Base-by-base conservation (phyloP, 2,329 filamentous ascomycete species). In the Fusarium burgessii region DNA sequence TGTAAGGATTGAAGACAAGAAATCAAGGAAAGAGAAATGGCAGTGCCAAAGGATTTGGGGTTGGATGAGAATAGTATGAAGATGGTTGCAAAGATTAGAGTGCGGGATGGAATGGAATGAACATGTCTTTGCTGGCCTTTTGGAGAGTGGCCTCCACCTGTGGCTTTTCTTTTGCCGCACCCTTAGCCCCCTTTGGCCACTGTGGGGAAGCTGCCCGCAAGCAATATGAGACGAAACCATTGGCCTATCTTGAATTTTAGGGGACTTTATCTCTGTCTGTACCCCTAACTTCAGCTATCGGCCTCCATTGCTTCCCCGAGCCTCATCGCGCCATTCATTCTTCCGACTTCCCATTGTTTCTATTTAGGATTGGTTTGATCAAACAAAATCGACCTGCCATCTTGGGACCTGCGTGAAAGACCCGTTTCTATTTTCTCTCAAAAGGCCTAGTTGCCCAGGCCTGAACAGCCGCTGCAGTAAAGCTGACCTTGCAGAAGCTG, bases 121-220 rank as follows among this genome's bases (percentile, higher is more conserved):
- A 40, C 56, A 62, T 74, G 74, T 76, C 71, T 72, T 73, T 70
- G 75, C 69, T 77, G 75, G 75, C 75, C 75, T 77, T 76, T 77
- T 63, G 65, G 71, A 61, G 63, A 56, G 54, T 71, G 57, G 63
- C 59, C 63, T 54, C 57, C 46, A 40, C 36, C 51, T 54, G 56
- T 72, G 68, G 69, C 65, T 70, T 72, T 62, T 56, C 65, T 70
- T 72, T 62, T 56, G 59, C 60, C 64, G 69, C 69, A 71, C 41
- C 58, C 68, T 69, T 69, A 68, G 55, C 68, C 68, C 46, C 51
- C 59, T 72, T 72, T 69, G 61, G 68, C 68, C 66, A 68, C 69
- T 72, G 69, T 72, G 69, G 69, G 69, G 69, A 71, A 71, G 58
- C 62, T 35, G 17, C 46, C 51, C 58, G 51, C 40, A 49, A 49